Conservation (phyloP, 768 basidiomycete genomes). For the Suillus clintonianus region DNA sequence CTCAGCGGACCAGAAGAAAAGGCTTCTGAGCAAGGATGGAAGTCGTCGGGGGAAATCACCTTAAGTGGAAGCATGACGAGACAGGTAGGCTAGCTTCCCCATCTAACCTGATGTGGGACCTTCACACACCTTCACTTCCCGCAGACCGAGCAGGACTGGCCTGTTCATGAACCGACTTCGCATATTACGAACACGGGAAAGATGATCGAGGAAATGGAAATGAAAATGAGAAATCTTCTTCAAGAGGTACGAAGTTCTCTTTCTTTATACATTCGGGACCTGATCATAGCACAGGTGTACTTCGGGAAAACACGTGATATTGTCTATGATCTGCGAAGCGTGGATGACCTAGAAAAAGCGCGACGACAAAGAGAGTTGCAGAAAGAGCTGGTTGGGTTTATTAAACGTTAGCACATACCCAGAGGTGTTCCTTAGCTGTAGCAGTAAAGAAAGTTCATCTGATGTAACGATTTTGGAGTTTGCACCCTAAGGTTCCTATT, state of each 20-base stretch:
- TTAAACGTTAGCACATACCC: slow-evolving; percentile 57
- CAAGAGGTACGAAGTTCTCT: slow-evolving; percentile 61
- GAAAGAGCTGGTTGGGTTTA: slow-evolving; percentile 86
- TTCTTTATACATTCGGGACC: slow-evolving; percentile 4
- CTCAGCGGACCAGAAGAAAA: slow-evolving; percentile 35
- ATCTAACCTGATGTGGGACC: slow-evolving; percentile 9
- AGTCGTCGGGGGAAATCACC: slow-evolving; percentile 73
- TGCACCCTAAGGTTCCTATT: too few species aligned
- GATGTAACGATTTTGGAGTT: not conserved
- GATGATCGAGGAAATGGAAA: slow-evolving; percentile 99
- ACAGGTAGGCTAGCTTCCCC: slow-evolving; percentile 59
- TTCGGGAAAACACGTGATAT: slow-evolving; percentile 97
- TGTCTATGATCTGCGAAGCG: slow-evolving; percentile 86
- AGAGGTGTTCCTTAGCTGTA: slow-evolving; percentile 7
- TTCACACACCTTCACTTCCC: slow-evolving; percentile 13
- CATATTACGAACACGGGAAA: slow-evolving; percentile 94
- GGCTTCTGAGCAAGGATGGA: slow-evolving; percentile 47
- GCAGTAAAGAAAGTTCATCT: not conserved
- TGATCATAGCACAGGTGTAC: slow-evolving; percentile 63
- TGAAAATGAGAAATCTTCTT: slow-evolving; percentile 95
- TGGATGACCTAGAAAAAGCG: slow-evolving; percentile 83
- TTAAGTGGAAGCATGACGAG: slow-evolving; percentile 97
- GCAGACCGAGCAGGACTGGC: slow-evolving; percentile 85
- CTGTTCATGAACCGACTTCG: slow-evolving; percentile 74
- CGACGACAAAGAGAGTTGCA: slow-evolving; percentile 83